These are phyloP conservation scores for Monosporascus ibericus DNA, from an alignment of 2,329 filamentous ascomycete genomes.

Conservation along the genomic window DNA sequence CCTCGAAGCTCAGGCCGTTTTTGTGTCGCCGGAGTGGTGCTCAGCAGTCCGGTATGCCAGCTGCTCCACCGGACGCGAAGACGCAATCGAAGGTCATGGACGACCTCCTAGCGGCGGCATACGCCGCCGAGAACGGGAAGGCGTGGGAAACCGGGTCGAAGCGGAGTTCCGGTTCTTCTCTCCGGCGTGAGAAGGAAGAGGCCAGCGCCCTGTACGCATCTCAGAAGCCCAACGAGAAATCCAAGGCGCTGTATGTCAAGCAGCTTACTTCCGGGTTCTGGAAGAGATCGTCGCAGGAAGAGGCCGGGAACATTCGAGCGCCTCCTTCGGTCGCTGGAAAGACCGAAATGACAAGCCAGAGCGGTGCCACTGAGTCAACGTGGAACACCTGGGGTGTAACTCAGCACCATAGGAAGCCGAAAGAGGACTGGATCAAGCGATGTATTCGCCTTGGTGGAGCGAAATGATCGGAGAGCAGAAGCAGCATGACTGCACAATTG, in stretches of 20 bases:
- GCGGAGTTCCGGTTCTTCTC: background rate
- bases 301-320: no score
- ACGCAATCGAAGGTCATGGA: conserved; percentile 13
- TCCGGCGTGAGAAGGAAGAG: background rate
- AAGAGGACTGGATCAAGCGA: conserved; percentile 12
- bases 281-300: background rate
- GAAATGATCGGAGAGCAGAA: conserved; percentile 1
- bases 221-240: background rate
- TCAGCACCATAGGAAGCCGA: conserved; percentile 7
- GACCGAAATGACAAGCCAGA: conserved; percentile 8
- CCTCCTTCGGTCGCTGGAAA: conserved; percentile 10
- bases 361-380: conserved; percentile 10
- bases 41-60: background rate
- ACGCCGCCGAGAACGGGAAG: conserved; percentile 13
- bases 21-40: conserved; percentile 3
- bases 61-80: conserved; percentile 1
- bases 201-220: background rate
- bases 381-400: conserved; percentile 16
- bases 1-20: background rate
- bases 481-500: background rate
- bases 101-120: conserved; percentile 13
- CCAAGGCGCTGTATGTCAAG: background rate
- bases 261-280: background rate
- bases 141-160: conserved; percentile 2
- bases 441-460: conserved; percentile 10